Conservation (phyloP, 2,329 filamentous ascomycete species). For the Arthrocladium fulminans region DNA sequence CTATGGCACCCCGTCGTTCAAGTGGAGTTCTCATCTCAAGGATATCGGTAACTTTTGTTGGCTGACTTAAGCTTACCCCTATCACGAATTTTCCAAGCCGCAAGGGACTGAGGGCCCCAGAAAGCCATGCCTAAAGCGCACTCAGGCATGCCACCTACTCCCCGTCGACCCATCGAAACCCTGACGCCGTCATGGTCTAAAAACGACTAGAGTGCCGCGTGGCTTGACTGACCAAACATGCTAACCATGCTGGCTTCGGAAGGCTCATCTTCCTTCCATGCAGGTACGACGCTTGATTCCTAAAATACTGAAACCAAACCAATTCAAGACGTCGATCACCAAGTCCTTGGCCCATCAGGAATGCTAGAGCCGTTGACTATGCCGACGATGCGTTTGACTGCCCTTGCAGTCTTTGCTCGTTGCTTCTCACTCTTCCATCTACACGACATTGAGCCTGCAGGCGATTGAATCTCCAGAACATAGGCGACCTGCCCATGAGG, state of each 20-base stretch:
- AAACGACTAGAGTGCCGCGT: neutral
- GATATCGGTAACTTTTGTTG: neutral
- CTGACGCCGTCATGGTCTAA: neutral
- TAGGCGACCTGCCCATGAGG: neutral
- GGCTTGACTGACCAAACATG: neutral
- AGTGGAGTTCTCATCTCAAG: neutral
- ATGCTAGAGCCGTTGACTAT: neutral
- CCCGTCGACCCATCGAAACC: neutral
- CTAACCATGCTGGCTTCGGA: neutral
- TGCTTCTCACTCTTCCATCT: neutral
- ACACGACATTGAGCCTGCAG: neutral
- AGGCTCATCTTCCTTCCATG: conserved; percentile 5
- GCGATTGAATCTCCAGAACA: neutral
- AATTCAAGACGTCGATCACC: neutral
- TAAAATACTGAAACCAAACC: neutral
- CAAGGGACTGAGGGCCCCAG: neutral
- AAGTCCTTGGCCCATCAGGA: neutral
- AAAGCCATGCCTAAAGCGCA: neutral
- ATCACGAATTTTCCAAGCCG: neutral
- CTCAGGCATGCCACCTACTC: neutral
- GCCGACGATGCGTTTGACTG: conserved; percentile 1
- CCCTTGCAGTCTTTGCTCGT: conserved; percentile 1
- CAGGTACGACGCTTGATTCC: neutral
- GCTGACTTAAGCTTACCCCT: neutral
- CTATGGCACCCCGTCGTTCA: neutral